phyloP scores from a whole-genome alignment of 208 protist genomes.

The Leishmania guyanensis region DNA sequence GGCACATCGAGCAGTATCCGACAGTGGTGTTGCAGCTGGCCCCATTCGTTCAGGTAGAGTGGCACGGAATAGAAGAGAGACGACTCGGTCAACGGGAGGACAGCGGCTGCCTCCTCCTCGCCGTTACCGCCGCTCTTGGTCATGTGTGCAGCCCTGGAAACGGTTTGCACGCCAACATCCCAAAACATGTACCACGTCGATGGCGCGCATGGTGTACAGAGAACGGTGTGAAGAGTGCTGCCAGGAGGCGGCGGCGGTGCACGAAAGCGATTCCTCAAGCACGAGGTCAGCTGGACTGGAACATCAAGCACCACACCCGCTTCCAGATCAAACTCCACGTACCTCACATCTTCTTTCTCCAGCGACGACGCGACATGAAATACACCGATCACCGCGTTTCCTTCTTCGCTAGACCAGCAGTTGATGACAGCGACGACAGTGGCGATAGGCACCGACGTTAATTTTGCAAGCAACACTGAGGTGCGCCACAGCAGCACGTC shows the following conservation, averaged over 20 bases:
- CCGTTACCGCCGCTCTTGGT: not conserved
- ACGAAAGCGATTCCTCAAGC: conserved; percentile 11
- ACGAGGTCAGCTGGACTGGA: not conserved
- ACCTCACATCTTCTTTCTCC: conserved; percentile 4
- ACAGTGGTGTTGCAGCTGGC: conserved; percentile 25
- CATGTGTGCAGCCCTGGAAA: not conserved
- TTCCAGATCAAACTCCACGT: conserved; percentile 26
- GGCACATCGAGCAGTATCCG: conserved; percentile 22
- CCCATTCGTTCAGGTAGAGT: conserved; percentile 20
- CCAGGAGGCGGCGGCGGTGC: not conserved
- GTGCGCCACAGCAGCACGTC: conserved; percentile 18
- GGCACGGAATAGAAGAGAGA: conserved; percentile 24
- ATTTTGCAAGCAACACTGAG: conserved; percentile 17
- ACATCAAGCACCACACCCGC: not conserved
- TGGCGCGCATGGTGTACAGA: conserved; percentile 14
- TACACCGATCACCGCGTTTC: conserved; percentile 11
- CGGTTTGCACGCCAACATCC: conserved; percentile 10
- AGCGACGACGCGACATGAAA: conserved; percentile 20
- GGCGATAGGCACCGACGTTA: conserved; percentile 44
- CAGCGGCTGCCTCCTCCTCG: not conserved
- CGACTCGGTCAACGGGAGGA: conserved; percentile 12
- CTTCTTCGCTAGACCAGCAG: conserved; percentile 18
- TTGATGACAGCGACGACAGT: conserved; percentile 18
- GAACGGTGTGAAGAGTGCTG: conserved; percentile 12
- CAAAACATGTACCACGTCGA: conserved; percentile 27